A percentile compares a stretch with the other conserved stretches of the same genome.
These are phyloP conservation scores for Diutina siamensis DNA, from an alignment of 1,139 yeast genomes.

Conservation along the genomic window DNA sequence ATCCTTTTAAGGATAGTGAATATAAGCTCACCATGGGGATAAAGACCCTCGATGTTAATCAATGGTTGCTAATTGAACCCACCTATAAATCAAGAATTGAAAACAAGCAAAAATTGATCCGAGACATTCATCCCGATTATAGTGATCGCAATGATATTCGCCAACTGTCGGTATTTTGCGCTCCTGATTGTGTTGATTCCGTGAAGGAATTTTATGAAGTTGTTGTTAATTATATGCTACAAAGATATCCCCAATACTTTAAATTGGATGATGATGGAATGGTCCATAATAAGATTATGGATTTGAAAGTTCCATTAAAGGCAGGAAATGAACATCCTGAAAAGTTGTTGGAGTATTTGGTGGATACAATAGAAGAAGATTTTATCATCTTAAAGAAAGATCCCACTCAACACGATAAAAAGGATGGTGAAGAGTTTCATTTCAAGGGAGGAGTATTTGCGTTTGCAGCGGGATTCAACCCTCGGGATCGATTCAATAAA, in stretches of 20 bases:
- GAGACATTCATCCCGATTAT: conserved; percentile 28
- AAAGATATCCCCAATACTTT: conserved; percentile 54
- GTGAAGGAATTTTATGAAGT: conserved; percentile 45
- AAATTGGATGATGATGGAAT: conserved; percentile 13
- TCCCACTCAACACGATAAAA: conserved; percentile 21
- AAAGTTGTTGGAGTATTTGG: conserved; percentile 24
- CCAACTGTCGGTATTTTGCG: conserved; percentile 20
- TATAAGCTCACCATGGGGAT: conserved; percentile 66
- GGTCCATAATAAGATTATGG: conserved; percentile 32
- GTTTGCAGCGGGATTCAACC: conserved; percentile 71
- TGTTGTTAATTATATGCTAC: conserved; percentile 34
- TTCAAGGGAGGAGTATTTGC: conserved; percentile 55
- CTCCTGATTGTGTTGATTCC: conserved; percentile 37
- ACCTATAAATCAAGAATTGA: conserved; percentile 39
- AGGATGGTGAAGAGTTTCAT: conserved; percentile 44
- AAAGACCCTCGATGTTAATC: conserved; percentile 39
- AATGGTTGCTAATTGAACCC: conserved; percentile 60
- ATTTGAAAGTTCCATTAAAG: conserved; percentile 23
- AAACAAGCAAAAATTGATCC: conserved; percentile 28
- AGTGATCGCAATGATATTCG: conserved; percentile 18
- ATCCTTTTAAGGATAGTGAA: conserved; percentile 44
- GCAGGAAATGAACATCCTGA: conserved; percentile 11
- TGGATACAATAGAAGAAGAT: conserved; percentile 55
- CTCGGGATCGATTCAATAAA: conserved; percentile 39
- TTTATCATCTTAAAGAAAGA: conserved; percentile 47